Percentiles rank a stretch among this genome's conserved stretches.
Conservation (phyloP, 805 yeast genomes). For the Zygosaccharomyces kombuchaensis region DNA sequence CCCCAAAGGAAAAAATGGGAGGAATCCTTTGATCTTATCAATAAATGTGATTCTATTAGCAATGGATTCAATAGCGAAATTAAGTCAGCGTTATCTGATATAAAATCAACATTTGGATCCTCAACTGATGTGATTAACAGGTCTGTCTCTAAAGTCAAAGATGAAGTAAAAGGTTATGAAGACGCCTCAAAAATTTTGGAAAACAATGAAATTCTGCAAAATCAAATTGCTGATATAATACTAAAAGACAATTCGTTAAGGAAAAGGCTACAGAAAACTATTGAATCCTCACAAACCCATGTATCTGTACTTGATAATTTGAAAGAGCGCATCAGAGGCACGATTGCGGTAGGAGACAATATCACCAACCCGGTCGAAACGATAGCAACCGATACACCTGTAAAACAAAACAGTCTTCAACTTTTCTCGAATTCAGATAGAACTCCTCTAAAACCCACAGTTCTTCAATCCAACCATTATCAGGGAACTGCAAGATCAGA, state of each 20-base stretch:
- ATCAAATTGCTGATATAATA: slow-evolving; percentile 20
- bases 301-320: slow-evolving; percentile 8
- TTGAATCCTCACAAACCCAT: slow-evolving; percentile 8
- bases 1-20: slow-evolving; percentile 32
- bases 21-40: slow-evolving; percentile 30
- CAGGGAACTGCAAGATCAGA: slow-evolving; percentile 4
- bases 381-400: background rate
- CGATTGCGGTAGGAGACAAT: slow-evolving; percentile 1
- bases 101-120: slow-evolving; percentile 18
- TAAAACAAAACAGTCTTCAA: background rate
- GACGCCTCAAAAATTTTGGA: slow-evolving; percentile 11
- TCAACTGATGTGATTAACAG: slow-evolving; percentile 18
- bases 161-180: slow-evolving; percentile 16
- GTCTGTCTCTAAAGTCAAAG: slow-evolving; percentile 19
- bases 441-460: slow-evolving; percentile 10
- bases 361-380: background rate
- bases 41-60: slow-evolving; percentile 32
- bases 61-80: slow-evolving; percentile 22
- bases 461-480: slow-evolving; percentile 6
- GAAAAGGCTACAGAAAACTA: slow-evolving; percentile 9
- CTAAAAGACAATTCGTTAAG: slow-evolving; percentile 17
- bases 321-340: slow-evolving; percentile 8
- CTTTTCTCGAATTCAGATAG: slow-evolving; percentile 1
- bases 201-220: slow-evolving; percentile 14
- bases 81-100: slow-evolving; percentile 16